Conservation (phyloP, 78 protist species). For the Dictyostelium brefeldianum region DNA sequence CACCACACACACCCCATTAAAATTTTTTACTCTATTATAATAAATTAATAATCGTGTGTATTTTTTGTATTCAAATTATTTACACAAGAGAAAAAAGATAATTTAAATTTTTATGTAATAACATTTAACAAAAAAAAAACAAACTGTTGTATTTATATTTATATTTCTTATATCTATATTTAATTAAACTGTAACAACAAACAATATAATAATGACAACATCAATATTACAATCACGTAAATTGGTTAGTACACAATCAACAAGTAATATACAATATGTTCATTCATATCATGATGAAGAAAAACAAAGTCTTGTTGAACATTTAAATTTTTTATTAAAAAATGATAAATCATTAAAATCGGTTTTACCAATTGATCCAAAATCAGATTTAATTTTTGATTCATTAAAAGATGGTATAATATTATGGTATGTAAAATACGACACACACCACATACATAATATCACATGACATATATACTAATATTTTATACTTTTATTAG, state of each 20-base stretch:
- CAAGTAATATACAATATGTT: background rate
- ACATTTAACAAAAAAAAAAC: too few relatives aligned
- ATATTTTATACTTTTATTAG: background rate
- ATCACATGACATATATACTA: background rate
- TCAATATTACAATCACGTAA: constrained; percentile 6
- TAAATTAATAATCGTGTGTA: too few relatives aligned
- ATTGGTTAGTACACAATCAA: constrained; percentile 35
- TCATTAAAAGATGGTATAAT: constrained; percentile 73
- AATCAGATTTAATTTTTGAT: constrained; percentile 57
- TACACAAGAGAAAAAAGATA: too few relatives aligned
- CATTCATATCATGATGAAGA: constrained; percentile 76
- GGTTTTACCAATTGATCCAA: constrained; percentile 71
- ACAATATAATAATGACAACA: constrained; percentile 13
- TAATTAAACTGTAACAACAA: too few relatives aligned
- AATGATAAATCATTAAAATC: constrained; percentile 23
- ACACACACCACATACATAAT: background rate
- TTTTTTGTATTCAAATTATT: too few relatives aligned
- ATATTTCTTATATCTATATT: background rate
- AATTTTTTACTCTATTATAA: too few relatives aligned
- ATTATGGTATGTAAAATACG: constrained; percentile 42
- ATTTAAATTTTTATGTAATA: too few relatives aligned
- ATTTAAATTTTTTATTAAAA: constrained; percentile 54
- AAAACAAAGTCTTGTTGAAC: constrained; percentile 72
- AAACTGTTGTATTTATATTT: background rate
- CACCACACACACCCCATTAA: too few relatives aligned